Percentiles rank a stretch among this genome's conserved stretches.
phyloP scores from a whole-genome alignment of 2,329 filamentous ascomycete species.

The Atkinsonella hypoxylon region DNA sequence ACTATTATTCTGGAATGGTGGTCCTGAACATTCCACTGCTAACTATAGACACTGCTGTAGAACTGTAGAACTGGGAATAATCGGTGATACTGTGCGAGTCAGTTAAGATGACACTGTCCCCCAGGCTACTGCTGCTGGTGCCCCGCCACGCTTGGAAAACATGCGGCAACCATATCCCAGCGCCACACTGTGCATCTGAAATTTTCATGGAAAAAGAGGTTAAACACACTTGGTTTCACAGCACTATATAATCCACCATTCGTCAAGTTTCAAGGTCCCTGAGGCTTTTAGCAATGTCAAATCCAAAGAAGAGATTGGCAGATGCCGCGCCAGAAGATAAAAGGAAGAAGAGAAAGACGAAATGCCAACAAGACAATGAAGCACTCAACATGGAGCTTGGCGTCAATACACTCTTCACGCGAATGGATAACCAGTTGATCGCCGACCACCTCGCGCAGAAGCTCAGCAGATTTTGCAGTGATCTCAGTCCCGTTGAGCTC shows the following conservation, averaged over 20 bases:
- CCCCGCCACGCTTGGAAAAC: not conserved
- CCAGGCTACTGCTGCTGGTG: not conserved
- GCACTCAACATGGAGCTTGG: slow-evolving; percentile 56
- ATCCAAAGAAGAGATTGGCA: slow-evolving; percentile 43
- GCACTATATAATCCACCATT: not conserved
- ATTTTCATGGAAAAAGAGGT: not conserved
- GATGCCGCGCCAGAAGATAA: slow-evolving; percentile 30
- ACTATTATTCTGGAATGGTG: not conserved
- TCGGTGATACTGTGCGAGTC: not conserved
- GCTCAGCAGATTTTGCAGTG: slow-evolving; percentile 63
- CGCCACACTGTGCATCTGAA: slow-evolving; percentile 2
- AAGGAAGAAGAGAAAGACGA: slow-evolving; percentile 44
- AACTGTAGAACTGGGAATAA: too few species aligned
- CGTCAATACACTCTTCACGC: slow-evolving; percentile 67
- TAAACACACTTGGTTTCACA: not conserved
- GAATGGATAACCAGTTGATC: slow-evolving; percentile 72
- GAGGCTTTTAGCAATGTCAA: slow-evolving; percentile 20
- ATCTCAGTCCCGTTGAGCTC: slow-evolving; percentile 73
- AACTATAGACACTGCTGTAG: too few species aligned
- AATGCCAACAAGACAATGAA: slow-evolving; percentile 37
- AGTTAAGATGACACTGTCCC: not conserved
- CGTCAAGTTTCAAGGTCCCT: not conserved
- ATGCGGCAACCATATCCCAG: not conserved
- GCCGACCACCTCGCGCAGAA: slow-evolving; percentile 78
- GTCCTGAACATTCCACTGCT: too few species aligned